Base-by-base conservation (phyloP, 352 stramenopile genomes). In the Globisporangium mamillatum region DNA sequence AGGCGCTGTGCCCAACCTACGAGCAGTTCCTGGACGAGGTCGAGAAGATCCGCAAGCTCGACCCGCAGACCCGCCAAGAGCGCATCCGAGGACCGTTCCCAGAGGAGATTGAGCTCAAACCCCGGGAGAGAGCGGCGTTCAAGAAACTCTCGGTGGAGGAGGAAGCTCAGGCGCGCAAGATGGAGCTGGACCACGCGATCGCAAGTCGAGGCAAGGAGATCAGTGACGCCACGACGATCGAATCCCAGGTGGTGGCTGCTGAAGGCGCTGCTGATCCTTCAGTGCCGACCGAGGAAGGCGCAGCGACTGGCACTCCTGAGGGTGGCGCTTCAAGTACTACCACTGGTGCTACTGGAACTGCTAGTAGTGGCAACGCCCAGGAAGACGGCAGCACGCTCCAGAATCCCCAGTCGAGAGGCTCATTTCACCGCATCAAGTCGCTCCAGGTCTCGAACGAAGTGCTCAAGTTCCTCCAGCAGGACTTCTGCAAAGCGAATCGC, bases 71-170 rank as follows among this genome's bases (percentile, higher is more conserved):
- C 4, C 78, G 86, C 4, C 54, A 60, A 1, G 25, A 10, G 1
- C 72, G 85, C 3, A 89, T 94, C 55, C 56, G 36, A 29, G 84
- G 86, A 0, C 86, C 86, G 8, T 94, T 94, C 60, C 74, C 79
- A 36, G 50, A 64, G 8, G 73, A 78, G 16, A 60, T 85, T 12
- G 75, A 84, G n/a, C 53, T 88, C 62, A 77, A 89, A 44, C 86
- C 79, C 8, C 70, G 78, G 2, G 82, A 77, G 41, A 72, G 84
- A 22, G 84, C 84, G 0, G 67, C 80, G 34, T 92, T 92, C 72
- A 92, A 92, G 55, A 94, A 94, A 55, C 69, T 94, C 24, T 94
- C 86, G n/a, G 84, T 89, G 0, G 84, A 94, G 34, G 86, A 94
- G 71, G 86, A 94, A 63, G 82, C 82, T 0, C 64, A 88, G 55